Evolutionary conservation across 768 basidiomycete genomes (phyloP).

Genomic region (Mycena haematopus): DNA sequence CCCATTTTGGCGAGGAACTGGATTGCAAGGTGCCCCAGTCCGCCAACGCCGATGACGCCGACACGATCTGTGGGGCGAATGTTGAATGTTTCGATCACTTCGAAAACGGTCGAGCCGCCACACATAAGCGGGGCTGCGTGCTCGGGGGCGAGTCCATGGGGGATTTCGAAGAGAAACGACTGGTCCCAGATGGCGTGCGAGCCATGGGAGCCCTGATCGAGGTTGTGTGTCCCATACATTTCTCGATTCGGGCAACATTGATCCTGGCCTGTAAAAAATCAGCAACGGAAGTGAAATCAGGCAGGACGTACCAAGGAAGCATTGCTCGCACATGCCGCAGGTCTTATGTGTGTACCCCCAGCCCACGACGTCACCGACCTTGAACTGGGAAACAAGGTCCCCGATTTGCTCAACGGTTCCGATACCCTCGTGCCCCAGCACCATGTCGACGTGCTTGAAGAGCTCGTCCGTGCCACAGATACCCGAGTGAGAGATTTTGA

Average conservation of each 20-base stretch:
- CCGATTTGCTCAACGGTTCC: conserved; percentile 43
- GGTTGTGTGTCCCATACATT: conserved; percentile 38
- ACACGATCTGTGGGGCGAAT: conserved; percentile 28
- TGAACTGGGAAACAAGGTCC: not conserved
- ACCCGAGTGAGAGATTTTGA: conserved; percentile 34
- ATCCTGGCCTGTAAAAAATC: conserved; percentile 32
- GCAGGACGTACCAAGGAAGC: conserved; percentile 25
- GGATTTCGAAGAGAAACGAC: conserved; percentile 42
- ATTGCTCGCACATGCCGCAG: conserved; percentile 41
- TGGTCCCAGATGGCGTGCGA: conserved; percentile 43
- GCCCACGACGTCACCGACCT: conserved; percentile 34
- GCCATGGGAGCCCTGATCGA: conserved; percentile 31
- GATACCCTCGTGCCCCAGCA: conserved; percentile 48
- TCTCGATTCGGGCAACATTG: conserved; percentile 41
- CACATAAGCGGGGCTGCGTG: conserved; percentile 43
- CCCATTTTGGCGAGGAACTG: conserved; percentile 48
- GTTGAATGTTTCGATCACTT: conserved; percentile 10
- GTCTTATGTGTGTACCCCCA: conserved; percentile 35
- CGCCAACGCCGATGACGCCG: conserved; percentile 42
- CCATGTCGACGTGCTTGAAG: conserved; percentile 39
- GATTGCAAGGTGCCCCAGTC: conserved; percentile 47
- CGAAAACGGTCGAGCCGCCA: conserved; percentile 19
- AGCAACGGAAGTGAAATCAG: too few species aligned
- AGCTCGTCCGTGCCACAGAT: conserved; percentile 50
- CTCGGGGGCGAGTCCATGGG: conserved; percentile 37